Evolutionary conservation across 352 stramenopile species (phyloP).

Genomic region (Globisporangium canariense): DNA sequence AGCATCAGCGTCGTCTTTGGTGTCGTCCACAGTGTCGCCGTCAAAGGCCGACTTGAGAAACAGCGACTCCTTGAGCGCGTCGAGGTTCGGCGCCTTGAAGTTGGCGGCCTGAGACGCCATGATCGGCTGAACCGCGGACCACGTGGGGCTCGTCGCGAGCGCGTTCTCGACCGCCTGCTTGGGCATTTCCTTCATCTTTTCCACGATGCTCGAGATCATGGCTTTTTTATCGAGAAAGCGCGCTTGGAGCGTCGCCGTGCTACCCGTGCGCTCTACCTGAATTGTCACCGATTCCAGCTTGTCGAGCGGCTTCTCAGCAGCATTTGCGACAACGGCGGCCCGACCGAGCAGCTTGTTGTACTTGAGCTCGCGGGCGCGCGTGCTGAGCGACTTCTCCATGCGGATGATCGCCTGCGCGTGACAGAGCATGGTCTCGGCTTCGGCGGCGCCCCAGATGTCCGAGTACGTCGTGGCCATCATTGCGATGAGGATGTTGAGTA

Average conservation of each 20-base stretch:
- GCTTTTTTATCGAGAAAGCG: slow-evolving; percentile 10
- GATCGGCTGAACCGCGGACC: slow-evolving; percentile 14
- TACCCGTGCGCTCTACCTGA: slow-evolving; percentile 9
- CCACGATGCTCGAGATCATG: slow-evolving; percentile 17
- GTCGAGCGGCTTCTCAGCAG: not conserved
- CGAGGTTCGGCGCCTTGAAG: slow-evolving; percentile 15
- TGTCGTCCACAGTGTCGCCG: not conserved
- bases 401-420: slow-evolving; percentile 21
- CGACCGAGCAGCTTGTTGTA: slow-evolving; percentile 6
- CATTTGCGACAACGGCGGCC: not conserved
- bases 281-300: not conserved
- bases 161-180: slow-evolving; percentile 13
- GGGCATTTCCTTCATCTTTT: slow-evolving; percentile 15
- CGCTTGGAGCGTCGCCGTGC: slow-evolving; percentile 1
- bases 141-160: slow-evolving; percentile 9
- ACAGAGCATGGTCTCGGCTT: slow-evolving; percentile 16
- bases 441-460: slow-evolving; percentile 18
- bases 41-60: slow-evolving; percentile 22
- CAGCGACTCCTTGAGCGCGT: slow-evolving; percentile 16
- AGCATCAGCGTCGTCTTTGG: no score
- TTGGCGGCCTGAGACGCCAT: slow-evolving; percentile 2
- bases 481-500: slow-evolving; percentile 40
- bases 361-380: not conserved
- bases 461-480: slow-evolving; percentile 35
- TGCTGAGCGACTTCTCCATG: slow-evolving; percentile 19